Base-by-base conservation (phyloP, 2,329 filamentous ascomycete species). In the Microsporum canis region DNA sequence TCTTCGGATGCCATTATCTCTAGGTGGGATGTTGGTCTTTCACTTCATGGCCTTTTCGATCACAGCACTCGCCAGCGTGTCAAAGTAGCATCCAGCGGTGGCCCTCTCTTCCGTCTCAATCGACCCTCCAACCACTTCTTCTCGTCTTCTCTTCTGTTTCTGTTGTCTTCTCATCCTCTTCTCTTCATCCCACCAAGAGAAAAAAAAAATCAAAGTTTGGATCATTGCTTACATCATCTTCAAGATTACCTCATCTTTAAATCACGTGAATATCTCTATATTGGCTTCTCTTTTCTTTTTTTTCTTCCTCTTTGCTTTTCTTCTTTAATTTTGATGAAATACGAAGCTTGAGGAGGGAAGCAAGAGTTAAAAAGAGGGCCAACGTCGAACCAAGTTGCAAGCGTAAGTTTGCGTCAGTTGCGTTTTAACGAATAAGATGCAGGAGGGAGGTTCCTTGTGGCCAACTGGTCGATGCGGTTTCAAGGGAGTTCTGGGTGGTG, bases 1-100 rank as follows among this genome's bases (percentile, higher is more conserved):
- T 64, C 66, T 7, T 67, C 66, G 17, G 66, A 69, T 31, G 68
- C 66, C 67, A 39, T 70, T 23, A 23, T 23, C 17, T 23, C 17
- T 23, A 23, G 7, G 23, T 14, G 43, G 43, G 43, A 27, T 47
- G 43, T 27, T 31, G 23, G 23, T 31, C 17, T 2, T 7, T 51
- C 39, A 43, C n/a, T 51, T 51, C 10, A 51, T 47, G 23, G 6
- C 43, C 43, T 51, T 51, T 29, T 29, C 12, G 23, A 51, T 29
- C 45, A 43, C 45, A 27, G 17, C 43, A 47, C 45, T 51, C 27
- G 23, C 23, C 7, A 31, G 45, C 17, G 23, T 12, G 23, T 29
- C 43, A 47, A 27, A 10, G 17, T 23, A 1, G 17, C 17, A 23
- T 23, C 17, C 17, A 23, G 17, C 17, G 17, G 17, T 23, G 17